These are phyloP conservation scores for Fomitiporia mediterranea DNA, from an alignment of 1,284 basidiomycete species.

Conservation along the genomic window DNA sequence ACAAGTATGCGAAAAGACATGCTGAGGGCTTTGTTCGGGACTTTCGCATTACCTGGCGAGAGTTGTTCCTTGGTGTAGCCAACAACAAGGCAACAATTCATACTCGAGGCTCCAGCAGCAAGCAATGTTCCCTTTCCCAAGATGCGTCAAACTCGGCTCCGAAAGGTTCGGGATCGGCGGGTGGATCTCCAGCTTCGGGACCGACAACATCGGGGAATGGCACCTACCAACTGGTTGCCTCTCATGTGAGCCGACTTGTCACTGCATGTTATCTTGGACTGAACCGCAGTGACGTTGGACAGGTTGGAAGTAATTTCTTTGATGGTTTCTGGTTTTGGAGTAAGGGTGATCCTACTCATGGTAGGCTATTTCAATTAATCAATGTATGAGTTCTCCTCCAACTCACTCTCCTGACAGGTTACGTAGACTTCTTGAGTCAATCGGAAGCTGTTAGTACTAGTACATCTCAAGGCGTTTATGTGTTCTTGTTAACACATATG, in stretches of 20 bases:
- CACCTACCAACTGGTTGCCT: slow-evolving; percentile 15
- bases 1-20: slow-evolving; percentile 40
- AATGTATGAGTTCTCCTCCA: neutral
- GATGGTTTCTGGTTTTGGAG: slow-evolving; percentile 76
- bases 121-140: slow-evolving; percentile 15
- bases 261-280: neutral
- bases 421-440: slow-evolving; percentile 48
- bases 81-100: slow-evolving; percentile 25
- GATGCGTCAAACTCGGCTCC: slow-evolving; percentile 19
- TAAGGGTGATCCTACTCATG: slow-evolving; percentile 74
- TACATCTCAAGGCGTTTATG: slow-evolving; percentile 23
- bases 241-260: slow-evolving; percentile 10
- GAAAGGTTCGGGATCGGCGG: slow-evolving; percentile 11
- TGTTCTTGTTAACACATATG: slow-evolving; percentile 19
- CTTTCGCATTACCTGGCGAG: slow-evolving; percentile 56
- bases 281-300: slow-evolving; percentile 7
- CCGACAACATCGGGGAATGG: slow-evolving; percentile 12
- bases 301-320: slow-evolving; percentile 72
- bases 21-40: slow-evolving; percentile 62
- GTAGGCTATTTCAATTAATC: slow-evolving; percentile 36
- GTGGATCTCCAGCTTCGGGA: slow-evolving; percentile 5
- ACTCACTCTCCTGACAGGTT: slow-evolving; percentile 17
- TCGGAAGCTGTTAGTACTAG: slow-evolving; percentile 44
- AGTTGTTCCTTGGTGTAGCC: slow-evolving; percentile 39
- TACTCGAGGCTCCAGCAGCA: slow-evolving; percentile 5